phyloP scores from a whole-genome alignment of 768 basidiomycete species.

The Chalciporus piperatus region DNA sequence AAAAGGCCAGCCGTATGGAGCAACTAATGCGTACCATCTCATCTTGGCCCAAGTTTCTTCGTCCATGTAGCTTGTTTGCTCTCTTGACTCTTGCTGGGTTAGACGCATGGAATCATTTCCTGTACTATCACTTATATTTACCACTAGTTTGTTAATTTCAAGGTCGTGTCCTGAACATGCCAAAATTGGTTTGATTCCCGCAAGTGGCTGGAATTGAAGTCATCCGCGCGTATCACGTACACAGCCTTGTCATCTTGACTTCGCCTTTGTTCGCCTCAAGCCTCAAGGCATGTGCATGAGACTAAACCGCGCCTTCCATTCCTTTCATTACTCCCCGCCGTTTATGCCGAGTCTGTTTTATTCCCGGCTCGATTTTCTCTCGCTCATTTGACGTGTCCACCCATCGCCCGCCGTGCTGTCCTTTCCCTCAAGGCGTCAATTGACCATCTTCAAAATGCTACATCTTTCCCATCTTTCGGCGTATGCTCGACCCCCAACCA shows the following conservation, averaged over 20 bases:
- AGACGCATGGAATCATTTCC: background rate
- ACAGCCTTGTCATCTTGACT: slow-evolving; percentile 9
- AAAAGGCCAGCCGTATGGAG: slow-evolving; percentile 17
- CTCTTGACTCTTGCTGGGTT: background rate
- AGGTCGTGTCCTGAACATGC: background rate
- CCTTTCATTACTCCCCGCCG: background rate
- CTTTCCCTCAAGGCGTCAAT: background rate
- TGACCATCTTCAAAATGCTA: background rate
- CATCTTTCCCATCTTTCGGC: slow-evolving; percentile 1
- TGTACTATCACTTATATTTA: slow-evolving; percentile 4
- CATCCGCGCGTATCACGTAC: background rate
- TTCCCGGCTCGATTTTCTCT: background rate
- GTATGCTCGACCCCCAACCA: background rate
- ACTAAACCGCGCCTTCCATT: slow-evolving; percentile 7
- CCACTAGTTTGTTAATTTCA: background rate
- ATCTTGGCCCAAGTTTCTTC: background rate
- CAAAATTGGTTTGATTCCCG: too few species aligned
- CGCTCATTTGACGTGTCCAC: background rate
- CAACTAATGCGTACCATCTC: slow-evolving; percentile 5
- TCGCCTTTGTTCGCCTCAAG: slow-evolving; percentile 16
- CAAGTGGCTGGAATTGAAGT: too few species aligned
- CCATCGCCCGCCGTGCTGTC: background rate
- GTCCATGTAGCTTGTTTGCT: background rate
- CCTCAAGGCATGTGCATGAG: slow-evolving; percentile 27
- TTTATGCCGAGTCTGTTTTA: background rate